A percentile compares a stretch with the other conserved stretches of the same genome.
phyloP scores from a whole-genome alignment of 805 yeast species.

The Candida montana region DNA sequence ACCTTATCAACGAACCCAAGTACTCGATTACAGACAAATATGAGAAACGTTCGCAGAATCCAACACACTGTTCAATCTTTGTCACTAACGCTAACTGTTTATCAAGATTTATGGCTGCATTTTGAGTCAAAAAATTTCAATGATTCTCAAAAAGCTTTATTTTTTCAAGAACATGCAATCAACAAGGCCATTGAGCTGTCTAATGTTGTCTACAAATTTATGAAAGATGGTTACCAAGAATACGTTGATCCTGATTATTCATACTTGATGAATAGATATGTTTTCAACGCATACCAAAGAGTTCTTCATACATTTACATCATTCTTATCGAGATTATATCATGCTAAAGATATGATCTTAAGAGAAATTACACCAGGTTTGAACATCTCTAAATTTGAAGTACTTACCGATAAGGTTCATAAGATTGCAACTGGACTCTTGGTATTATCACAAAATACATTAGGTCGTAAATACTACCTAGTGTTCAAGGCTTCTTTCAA shows the following conservation, averaged over 20 bases:
- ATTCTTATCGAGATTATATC: slow-evolving; percentile 16
- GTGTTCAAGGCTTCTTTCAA: slow-evolving; percentile 22
- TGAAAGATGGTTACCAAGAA: slow-evolving; percentile 11
- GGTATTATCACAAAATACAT: slow-evolving; percentile 17
- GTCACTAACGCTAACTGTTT: slow-evolving; percentile 16
- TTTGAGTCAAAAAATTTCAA: slow-evolving; percentile 16
- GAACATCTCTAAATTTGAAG: not conserved
- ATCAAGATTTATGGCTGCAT: slow-evolving; percentile 16
- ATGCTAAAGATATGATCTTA: slow-evolving; percentile 16
- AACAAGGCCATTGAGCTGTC: slow-evolving; percentile 11
- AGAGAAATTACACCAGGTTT: slow-evolving; percentile 12
- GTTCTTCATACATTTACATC: slow-evolving; percentile 14
- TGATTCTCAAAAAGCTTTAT: slow-evolving; percentile 11
- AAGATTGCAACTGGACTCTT: slow-evolving; percentile 16
- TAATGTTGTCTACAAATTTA: slow-evolving; percentile 13
- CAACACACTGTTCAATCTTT: slow-evolving; percentile 15
- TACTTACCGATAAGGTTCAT: slow-evolving; percentile 5
- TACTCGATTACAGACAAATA: slow-evolving; percentile 7
- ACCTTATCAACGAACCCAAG: not conserved
- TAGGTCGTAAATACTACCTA: slow-evolving; percentile 20
- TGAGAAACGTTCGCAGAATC: slow-evolving; percentile 13
- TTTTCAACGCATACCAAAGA: slow-evolving; percentile 18
- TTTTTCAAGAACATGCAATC: slow-evolving; percentile 6
- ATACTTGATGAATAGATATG: slow-evolving; percentile 15
- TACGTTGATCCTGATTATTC: slow-evolving; percentile 15